Percentiles rank a stretch among this genome's conserved stretches.
Conservation (phyloP, 2,329 filamentous ascomycete genomes). For the Graphilbum sp. region DNA sequence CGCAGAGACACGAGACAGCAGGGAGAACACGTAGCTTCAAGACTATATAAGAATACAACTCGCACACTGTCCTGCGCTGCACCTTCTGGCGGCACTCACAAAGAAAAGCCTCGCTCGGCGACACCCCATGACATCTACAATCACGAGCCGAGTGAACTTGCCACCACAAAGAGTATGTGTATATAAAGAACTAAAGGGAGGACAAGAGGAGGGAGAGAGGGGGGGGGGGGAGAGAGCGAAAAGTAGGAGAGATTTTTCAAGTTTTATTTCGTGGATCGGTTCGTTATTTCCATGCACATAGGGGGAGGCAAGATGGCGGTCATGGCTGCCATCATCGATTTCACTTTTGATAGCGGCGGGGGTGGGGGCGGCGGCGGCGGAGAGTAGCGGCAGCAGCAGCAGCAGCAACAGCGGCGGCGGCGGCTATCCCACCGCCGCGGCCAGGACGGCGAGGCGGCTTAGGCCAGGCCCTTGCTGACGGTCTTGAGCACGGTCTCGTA, state of each 20-base stretch:
- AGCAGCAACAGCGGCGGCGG: no score
- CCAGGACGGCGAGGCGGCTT: no score
- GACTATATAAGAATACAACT: background rate
- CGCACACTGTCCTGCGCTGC: background rate
- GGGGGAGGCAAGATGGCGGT: constrained; percentile 10
- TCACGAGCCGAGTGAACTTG: no score
- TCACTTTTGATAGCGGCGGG: no score
- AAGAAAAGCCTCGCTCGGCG: no score
- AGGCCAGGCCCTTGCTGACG: constrained; percentile 46
- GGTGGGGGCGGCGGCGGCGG: no score
- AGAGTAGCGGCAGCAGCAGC: no score
- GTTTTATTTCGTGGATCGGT: background rate
- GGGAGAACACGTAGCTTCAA: constrained; percentile 1
- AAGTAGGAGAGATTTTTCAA: background rate
- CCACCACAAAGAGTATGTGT: no score
- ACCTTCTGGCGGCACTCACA: no score
- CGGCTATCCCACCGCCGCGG: no score
- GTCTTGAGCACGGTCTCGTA: constrained; percentile 52
- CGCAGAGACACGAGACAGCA: background rate
- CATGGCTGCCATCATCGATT: background rate
- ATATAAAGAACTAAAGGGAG: background rate
- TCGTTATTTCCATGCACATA: background rate
- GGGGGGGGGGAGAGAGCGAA: background rate
- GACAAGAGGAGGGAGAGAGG: background rate
- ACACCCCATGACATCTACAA: no score